Percentiles rank a stretch among this genome's conserved stretches.
Conservation (phyloP, 164 flowering plant genomes). For the Magnolia sinica region DNA sequence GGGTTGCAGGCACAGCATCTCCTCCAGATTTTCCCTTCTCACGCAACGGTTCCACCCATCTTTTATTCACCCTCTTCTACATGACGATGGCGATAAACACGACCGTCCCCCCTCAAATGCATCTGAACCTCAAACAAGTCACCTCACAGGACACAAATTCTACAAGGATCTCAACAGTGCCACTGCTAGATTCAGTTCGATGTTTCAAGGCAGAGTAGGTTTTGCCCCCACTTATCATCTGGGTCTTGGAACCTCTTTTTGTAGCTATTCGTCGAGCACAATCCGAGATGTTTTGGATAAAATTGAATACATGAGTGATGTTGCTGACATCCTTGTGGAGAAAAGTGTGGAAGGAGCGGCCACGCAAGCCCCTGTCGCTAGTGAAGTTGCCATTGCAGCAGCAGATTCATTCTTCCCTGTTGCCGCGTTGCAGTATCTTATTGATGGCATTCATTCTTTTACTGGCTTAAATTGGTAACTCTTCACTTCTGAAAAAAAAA, state of each 20-base stretch:
- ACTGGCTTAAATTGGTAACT: constrained; percentile 74
- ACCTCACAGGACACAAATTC: not conserved
- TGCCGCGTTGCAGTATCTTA: constrained; percentile 71
- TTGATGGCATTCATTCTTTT: constrained; percentile 61
- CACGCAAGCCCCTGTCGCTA: constrained; percentile 50
- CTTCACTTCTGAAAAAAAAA: too few relatives aligned
- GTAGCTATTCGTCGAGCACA: constrained; percentile 54
- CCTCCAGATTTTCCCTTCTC: constrained; percentile 32
- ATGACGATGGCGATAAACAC: constrained; percentile 29
- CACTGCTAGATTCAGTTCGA: constrained; percentile 22
- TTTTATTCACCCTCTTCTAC: constrained; percentile 30
- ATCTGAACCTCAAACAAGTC: constrained; percentile 12
- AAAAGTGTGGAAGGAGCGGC: constrained; percentile 39
- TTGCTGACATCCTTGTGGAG: constrained; percentile 49
- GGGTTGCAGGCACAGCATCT: constrained; percentile 39
- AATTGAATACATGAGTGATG: constrained; percentile 39
- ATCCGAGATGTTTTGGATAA: constrained; percentile 45
- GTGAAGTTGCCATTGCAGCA: constrained; percentile 80
- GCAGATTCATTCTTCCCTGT: constrained; percentile 75
- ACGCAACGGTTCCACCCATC: constrained; percentile 42
- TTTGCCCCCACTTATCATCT: constrained; percentile 11
- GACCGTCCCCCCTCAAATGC: constrained; percentile 11
- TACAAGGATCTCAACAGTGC: constrained; percentile 17
- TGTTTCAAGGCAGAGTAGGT: constrained; percentile 23
- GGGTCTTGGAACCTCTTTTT: constrained; percentile 21